phyloP scores from a whole-genome alignment of 768 basidiomycete species.

The Phanerochaete carnosa region DNA sequence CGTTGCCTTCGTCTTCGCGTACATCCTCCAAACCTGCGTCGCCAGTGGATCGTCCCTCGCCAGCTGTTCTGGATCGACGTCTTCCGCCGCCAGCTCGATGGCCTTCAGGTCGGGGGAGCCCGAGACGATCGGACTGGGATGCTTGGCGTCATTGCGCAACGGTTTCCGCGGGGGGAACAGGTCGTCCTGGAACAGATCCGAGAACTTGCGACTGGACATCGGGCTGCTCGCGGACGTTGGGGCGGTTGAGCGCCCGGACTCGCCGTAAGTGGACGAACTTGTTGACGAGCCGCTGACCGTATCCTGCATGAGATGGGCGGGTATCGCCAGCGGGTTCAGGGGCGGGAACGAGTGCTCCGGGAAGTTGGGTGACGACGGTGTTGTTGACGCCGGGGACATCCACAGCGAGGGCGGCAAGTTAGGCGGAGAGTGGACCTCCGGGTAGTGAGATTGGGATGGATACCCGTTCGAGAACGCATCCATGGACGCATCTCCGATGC shows the following conservation, averaged over 20 bases:
- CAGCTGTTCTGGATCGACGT: constrained; percentile 59
- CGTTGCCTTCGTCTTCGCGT: constrained; percentile 82
- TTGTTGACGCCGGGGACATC: constrained; percentile 71
- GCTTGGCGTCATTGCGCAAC: constrained; percentile 28
- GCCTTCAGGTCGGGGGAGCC: constrained; percentile 65
- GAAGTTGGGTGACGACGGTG: constrained; percentile 38
- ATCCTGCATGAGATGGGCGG: constrained; percentile 19
- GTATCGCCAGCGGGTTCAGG: constrained; percentile 18
- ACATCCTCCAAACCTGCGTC: constrained; percentile 97
- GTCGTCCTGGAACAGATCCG: constrained; percentile 61
- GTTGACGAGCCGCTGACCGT: constrained; percentile 22
- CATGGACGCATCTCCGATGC: constrained; percentile 2
- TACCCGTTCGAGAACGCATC: constrained; percentile 15
- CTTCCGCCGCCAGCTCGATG: constrained; percentile 34
- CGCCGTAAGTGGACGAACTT: constrained; percentile 25
- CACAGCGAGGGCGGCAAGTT: constrained; percentile 75
- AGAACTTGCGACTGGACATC: constrained; percentile 26
- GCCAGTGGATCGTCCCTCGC: constrained; percentile 88
- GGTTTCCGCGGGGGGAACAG: constrained; percentile 48
- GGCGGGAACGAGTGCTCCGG: constrained; percentile 23
- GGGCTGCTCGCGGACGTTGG: constrained; percentile 26
- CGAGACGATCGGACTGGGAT: constrained; percentile 56
- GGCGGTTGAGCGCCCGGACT: constrained; percentile 24
- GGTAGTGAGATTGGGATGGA: constrained; percentile 15
- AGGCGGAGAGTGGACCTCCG: constrained; percentile 32